Evolutionary conservation across 2,329 filamentous ascomycete genomes (phyloP), one percentile per base, ranked within the genome.

Genomic region (Eurotiales sp.): DNA sequence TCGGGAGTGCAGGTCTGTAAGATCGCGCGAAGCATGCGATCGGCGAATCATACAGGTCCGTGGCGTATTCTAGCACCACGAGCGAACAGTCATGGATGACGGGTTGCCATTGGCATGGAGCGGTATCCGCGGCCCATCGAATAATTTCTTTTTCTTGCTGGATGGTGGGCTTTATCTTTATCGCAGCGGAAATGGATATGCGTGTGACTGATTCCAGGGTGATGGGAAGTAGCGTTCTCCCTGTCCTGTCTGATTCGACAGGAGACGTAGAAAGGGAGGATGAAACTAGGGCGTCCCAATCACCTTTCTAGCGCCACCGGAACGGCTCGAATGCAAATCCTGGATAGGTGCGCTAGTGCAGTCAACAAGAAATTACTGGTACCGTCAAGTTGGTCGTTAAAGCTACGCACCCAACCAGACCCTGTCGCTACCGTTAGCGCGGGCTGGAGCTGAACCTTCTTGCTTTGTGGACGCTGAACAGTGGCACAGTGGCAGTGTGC

Each of bases 61-160:
- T 51, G 48, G 48, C 32, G 30, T 48, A 3, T 37, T 39, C 40
- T 43, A 44, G 43, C 34, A 47, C 47, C 46, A 53, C 51, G 51
- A 53, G 51, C 50, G 21, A 48, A 37, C 39, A 29, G 29, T 27
- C 47, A 44, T 36, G 39, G 22, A 27, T 30, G 36, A 34, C 46
- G 37, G 37, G 36, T n/a, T 25, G 46, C 39, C 51, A 29, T 30
- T 43, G 34, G 36, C 32, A 41, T 42, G 39, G 51, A 47, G 51
- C 51, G 51, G 51, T 44, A 53, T 53, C 46, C 51, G 51, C 51
- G 51, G 51, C 41, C 40, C 48, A 40, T 45, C 48, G 40, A 44
- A 37, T 45, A 37, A 44, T 45, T 27, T 32, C 36, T 37, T 34
- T 41, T 46, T 46, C n/a, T n/a, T n/a, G n/a, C n/a, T n/a, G n/a